Conservation (phyloP, 768 basidiomycete genomes). For the Mycena kentingensis region DNA sequence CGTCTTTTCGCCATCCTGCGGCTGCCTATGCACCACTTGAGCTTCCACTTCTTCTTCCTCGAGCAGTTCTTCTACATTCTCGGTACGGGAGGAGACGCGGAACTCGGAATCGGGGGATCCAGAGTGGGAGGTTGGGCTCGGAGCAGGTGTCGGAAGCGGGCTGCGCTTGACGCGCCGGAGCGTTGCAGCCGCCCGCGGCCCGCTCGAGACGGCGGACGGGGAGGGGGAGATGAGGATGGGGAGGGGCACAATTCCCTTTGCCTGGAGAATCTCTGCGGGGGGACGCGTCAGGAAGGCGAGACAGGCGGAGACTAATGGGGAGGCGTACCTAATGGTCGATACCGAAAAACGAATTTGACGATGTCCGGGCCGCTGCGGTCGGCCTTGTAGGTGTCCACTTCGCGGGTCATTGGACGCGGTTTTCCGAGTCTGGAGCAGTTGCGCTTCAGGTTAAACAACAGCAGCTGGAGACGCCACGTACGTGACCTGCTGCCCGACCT, state of each 20-base stretch:
- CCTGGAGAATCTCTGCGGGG: constrained; percentile 13
- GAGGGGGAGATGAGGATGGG: too few species aligned
- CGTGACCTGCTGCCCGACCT: constrained; percentile 19
- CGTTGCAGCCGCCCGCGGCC: too few species aligned
- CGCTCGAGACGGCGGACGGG: too few species aligned
- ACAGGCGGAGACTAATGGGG: background rate
- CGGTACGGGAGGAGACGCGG: too few species aligned
- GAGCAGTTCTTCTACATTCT: too few species aligned
- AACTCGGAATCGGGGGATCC: too few species aligned
- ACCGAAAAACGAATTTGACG: constrained; percentile 17
- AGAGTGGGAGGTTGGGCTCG: too few species aligned
- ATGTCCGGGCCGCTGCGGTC: constrained; percentile 4
- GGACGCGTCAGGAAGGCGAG: background rate
- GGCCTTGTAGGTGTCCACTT: background rate
- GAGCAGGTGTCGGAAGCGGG: too few species aligned
- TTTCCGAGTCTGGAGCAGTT: constrained; percentile 1
- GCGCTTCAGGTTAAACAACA: background rate
- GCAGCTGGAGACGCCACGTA: background rate
- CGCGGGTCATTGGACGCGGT: background rate
- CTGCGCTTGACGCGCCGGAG: too few species aligned
- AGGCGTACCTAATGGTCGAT: constrained; percentile 16
- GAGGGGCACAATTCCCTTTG: constrained; percentile 17
- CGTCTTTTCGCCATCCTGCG: too few species aligned
- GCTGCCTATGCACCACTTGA: too few species aligned
- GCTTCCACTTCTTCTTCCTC: too few species aligned